Evolutionary conservation across 768 basidiomycete species (phyloP).

Genomic region (Phanerodontia chrysosporium): DNA sequence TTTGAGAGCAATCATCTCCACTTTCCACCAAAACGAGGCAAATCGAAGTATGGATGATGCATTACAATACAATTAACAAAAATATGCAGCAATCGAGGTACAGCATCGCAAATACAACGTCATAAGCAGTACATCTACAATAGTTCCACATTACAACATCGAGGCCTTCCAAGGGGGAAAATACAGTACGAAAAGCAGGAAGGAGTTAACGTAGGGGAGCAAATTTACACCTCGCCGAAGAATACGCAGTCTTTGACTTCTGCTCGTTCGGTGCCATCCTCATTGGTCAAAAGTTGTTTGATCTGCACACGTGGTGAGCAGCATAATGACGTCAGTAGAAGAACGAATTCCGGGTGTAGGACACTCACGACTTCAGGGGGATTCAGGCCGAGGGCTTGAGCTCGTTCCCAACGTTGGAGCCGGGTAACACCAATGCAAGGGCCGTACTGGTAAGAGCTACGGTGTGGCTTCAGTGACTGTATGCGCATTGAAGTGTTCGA

Average conservation of each 20-base stretch:
- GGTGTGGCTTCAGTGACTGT: not conserved
- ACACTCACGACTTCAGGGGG: conserved; percentile 71
- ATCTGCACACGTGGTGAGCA: conserved; percentile 42
- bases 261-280: conserved; percentile 51
- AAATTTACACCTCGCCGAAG: conserved; percentile 32
- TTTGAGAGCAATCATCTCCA: no score
- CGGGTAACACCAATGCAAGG: conserved; percentile 79
- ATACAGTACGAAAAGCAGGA: not conserved
- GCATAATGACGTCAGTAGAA: not conserved
- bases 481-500: not conserved
- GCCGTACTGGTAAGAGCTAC: conserved; percentile 73
- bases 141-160: not conserved
- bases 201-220: no score
- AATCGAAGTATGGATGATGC: no score
- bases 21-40: no score
- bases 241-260: conserved; percentile 65
- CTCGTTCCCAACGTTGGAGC: conserved; percentile 85
- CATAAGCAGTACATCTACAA: not conserved
- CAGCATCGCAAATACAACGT: not conserved
- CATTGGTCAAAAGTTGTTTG: conserved; percentile 68
- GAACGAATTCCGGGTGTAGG: not conserved
- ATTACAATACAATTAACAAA: no score
- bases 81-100: not conserved
- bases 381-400: conserved; percentile 67
- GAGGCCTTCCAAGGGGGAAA: no score